Percentiles rank a stretch among this genome's conserved stretches.
These are phyloP conservation scores for Acanthamoeba culbertsoni DNA, from an alignment of 208 protist genomes.

Conservation along the genomic window DNA sequence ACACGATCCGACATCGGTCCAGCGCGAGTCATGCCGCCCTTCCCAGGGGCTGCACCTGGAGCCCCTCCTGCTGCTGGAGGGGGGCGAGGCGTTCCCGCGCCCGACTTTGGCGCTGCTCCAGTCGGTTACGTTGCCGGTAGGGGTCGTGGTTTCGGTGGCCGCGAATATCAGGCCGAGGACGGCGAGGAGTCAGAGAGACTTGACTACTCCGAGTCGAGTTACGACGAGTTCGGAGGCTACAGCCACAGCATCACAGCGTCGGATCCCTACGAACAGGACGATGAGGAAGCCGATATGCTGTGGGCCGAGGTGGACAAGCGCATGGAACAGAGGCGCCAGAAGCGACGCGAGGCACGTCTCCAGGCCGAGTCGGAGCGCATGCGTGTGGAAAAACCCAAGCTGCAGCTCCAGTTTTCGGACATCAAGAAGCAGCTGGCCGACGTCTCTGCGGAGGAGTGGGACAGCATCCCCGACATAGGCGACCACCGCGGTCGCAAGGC, in stretches of 20 bases:
- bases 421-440: conserved; percentile 79
- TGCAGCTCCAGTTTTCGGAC: conserved; percentile 87
- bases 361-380: conserved; percentile 76
- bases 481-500: conserved; percentile 63
- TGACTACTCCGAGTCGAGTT: conserved; percentile 78
- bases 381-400: conserved; percentile 81
- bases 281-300: conserved; percentile 87
- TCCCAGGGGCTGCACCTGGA: not conserved
- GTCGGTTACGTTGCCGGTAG: conserved; percentile 40
- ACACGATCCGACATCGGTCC: conserved; percentile 90
- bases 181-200: not conserved
- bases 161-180: not conserved
- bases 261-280: conserved; percentile 85
- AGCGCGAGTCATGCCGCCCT: conserved; percentile 58
- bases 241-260: conserved; percentile 74
- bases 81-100: not conserved
- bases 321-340: conserved; percentile 84
- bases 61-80: not conserved
- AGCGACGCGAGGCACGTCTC: conserved; percentile 76
- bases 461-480: conserved; percentile 81
- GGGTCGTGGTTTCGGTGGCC: conserved; percentile 35
- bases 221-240: conserved; percentile 84
- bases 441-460: conserved; percentile 81
- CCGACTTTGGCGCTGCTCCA: conserved; percentile 49
- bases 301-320: conserved; percentile 76